Evolutionary conservation across 2,329 filamentous ascomycete genomes (phyloP).

Genomic region (Thielaviopsis euricoi): DNA sequence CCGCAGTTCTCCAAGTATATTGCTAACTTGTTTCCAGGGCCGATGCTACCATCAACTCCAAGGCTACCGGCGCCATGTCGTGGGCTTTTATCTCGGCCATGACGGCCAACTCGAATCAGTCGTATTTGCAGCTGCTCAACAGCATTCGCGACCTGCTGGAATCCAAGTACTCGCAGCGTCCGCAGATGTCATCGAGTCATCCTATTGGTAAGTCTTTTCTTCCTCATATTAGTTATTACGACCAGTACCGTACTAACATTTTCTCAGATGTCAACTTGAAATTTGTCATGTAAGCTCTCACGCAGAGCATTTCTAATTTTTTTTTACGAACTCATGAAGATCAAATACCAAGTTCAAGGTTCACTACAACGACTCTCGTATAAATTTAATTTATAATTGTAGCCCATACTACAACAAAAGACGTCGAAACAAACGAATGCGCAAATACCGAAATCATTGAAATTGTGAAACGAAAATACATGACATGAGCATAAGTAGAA

Average conservation of each 20-base stretch:
- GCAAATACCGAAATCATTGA: not conserved
- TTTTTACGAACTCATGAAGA: not conserved
- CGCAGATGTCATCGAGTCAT: constrained; percentile 90
- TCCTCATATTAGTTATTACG: not conserved
- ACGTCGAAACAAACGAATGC: no score
- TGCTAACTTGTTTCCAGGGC: constrained; percentile 36
- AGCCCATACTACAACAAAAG: no score
- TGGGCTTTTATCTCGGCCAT: constrained; percentile 88
- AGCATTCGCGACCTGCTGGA: constrained; percentile 81
- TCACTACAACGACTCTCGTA: not conserved
- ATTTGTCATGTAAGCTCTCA: constrained; percentile 11
- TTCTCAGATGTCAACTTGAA: constrained; percentile 10
- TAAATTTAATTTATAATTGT: not conserved
- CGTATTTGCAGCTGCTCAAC: constrained; percentile 89
- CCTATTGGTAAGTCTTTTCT: constrained; percentile 56
- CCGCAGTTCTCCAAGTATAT: not conserved
- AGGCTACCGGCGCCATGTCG: constrained; percentile 96
- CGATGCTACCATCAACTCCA: constrained; percentile 72
- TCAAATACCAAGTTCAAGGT: not conserved
- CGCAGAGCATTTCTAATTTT: not conserved
- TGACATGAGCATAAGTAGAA: not conserved
- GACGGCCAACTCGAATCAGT: constrained; percentile 87
- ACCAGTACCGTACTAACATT: not conserved
- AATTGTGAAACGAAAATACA: not conserved
- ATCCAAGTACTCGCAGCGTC: constrained; percentile 82